Conservation (phyloP, 768 basidiomycete species). For the Boletus rufocinnamomeus region DNA sequence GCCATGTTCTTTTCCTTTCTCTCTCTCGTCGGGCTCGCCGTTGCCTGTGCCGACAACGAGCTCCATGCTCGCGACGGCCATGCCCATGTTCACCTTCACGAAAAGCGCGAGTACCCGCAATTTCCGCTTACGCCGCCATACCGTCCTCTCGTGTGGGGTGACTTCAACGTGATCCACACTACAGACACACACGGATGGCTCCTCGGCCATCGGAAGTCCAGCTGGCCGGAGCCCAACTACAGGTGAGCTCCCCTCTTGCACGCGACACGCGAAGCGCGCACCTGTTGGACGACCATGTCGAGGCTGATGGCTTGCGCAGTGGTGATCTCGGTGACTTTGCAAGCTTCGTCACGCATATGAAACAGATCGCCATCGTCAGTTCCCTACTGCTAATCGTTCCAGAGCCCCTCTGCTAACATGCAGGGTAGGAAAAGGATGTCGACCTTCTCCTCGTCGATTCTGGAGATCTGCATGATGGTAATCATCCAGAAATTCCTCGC, state of each 20-base stretch:
- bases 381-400: neutral
- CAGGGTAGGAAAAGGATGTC: conserved; percentile 59
- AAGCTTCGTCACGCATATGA: conserved; percentile 86
- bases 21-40: conserved; percentile 19
- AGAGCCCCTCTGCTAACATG: conserved; percentile 1
- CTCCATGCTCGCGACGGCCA: conserved; percentile 32
- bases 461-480: conserved; percentile 77
- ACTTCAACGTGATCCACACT: conserved; percentile 84
- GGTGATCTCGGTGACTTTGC: conserved; percentile 81
- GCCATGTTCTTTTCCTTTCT: conserved; percentile 21
- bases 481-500: neutral
- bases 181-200: conserved; percentile 86
- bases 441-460: conserved; percentile 84
- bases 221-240: conserved; percentile 77
- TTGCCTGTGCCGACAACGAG: conserved; percentile 25
- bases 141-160: conserved; percentile 78
- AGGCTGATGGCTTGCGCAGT: conserved; percentile 24
- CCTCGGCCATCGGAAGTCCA: conserved; percentile 77
- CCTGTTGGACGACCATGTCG: neutral
- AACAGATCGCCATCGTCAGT: conserved; percentile 62
- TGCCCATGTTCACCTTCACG: conserved; percentile 36
- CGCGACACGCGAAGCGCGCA: neutral
- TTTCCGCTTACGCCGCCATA: conserved; percentile 55
- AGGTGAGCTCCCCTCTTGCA: conserved; percentile 39
- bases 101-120: conserved; percentile 43